Percentiles rank a stretch among this genome's conserved stretches.
phyloP scores from a whole-genome alignment of 129 eudicot genomes.

The Artemisia annua region DNA sequence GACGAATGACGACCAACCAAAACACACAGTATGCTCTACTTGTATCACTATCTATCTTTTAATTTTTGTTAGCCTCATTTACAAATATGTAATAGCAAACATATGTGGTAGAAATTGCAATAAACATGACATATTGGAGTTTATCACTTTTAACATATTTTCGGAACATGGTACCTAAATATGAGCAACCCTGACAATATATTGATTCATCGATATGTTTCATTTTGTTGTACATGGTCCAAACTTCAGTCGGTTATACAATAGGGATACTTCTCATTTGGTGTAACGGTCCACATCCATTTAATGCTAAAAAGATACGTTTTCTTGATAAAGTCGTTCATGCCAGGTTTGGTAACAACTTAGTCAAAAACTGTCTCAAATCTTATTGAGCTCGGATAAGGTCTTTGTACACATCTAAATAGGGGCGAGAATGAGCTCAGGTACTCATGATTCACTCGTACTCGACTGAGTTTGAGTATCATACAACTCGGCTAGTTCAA shows the following conservation, averaged over 20 bases:
- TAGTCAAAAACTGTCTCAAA: background rate
- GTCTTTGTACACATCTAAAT: background rate
- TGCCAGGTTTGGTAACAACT: slow-evolving; percentile 18
- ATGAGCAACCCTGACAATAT: background rate
- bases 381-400: background rate
- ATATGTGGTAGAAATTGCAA: too few relatives aligned
- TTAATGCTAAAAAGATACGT: background rate
- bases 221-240: background rate
- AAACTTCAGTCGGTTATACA: background rate
- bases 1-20: too few relatives aligned
- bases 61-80: too few relatives aligned
- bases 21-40: too few relatives aligned
- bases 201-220: background rate
- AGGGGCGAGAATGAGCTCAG: too few relatives aligned
- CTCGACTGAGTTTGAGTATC: too few relatives aligned
- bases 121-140: background rate
- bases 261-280: background rate
- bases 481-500: background rate
- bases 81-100: too few relatives aligned
- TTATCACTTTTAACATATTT: background rate
- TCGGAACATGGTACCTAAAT: background rate
- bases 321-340: slow-evolving; percentile 8
- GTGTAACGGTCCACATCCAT: slow-evolving; percentile 1
- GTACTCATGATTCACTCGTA: too few relatives aligned
- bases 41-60: too few relatives aligned